Base-by-base conservation (phyloP, 192 early-diverging fungal species). In the Bifiguratus adelaidae region DNA sequence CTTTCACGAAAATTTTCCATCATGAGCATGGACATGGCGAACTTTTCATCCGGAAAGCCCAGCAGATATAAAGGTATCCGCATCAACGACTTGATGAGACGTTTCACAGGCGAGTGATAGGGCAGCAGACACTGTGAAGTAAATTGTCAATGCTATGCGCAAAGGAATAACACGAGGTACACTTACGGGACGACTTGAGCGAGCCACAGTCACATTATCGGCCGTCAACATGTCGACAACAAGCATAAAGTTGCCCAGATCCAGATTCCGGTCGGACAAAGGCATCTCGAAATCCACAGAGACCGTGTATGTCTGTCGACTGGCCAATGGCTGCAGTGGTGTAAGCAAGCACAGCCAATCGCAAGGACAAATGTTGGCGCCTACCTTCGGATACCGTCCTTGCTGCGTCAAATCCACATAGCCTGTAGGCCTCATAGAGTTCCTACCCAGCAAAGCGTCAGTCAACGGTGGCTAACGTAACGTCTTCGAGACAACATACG, bases 111-210 rank as follows among this genome's bases (percentile, higher is more conserved):
- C n/a, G n/a, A n/a, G n/a, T n/a, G n/a, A n/a, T n/a, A n/a, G n/a
- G n/a, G n/a, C n/a, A n/a, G n/a, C n/a, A n/a, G n/a, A n/a, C n/a
- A n/a, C n/a, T n/a, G n/a, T n/a, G n/a, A n/a, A n/a, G n/a, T n/a
- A n/a, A n/a, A n/a, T n/a, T n/a, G n/a, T n/a, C n/a, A n/a, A n/a
- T n/a, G n/a, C n/a, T n/a, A n/a, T n/a, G n/a, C n/a, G n/a, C n/a
- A n/a, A n/a, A n/a, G n/a, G n/a, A n/a, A n/a, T n/a, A n/a, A n/a
- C n/a, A n/a, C n/a, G n/a, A n/a, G 37, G 15, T 13, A 33, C 23
- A 32, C 65, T 56, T 64, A 76, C 70, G 19, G 74, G 68, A 26
- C 71, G 50, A 48, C 63, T 63, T 2, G 70, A 67, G 35, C 22
- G 47, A 50, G 50, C 41, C 22, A 77, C 52, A 1, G 55, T 60